Evolutionary conservation across 305 asterid genomes (phyloP), one percentile per base, ranked within the genome.

Genomic region (Lippia alba): DNA sequence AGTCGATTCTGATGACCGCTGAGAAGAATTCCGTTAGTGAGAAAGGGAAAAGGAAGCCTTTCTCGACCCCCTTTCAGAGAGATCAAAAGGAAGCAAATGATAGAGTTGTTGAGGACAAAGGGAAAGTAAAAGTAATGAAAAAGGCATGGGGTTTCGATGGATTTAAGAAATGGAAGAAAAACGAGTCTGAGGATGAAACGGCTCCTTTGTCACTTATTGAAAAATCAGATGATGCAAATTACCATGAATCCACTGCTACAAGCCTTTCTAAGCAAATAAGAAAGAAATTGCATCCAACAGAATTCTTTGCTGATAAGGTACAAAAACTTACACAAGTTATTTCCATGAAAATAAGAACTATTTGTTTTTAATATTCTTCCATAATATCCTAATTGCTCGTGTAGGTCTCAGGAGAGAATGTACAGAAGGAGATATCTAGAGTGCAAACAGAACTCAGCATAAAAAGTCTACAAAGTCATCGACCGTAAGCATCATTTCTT

Each of bases 111-210:
- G 30, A 24, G 1, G 30, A 73, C 17, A 79, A 79, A 61, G 80
- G 74, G 60, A 79, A 77, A 17, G 65, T 34, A 2, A 86, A 78
- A 56, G 48, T 70, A 4, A 83, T 69, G 56, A 89, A 86, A 76
- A 93, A 78, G 54, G 74, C 78, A 46, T 85, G 89, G 97, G 92
- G 93, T 8, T 87, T 89, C 72, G 91, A 88, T 71, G 94, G 94
- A 51, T 84, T 93, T 40, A 87, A 75, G 88, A 93, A 85, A 78
- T 93, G 96, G 98, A 93, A 79, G 86, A 93, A 82, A 72, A 82
- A 39, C 45, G 87, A 85, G 20, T 44, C 80, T 2, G 87, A 83
- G 50, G 91, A 93, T 14, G 97, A 91, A 85, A 89, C 83, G 8
- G 82, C 80, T 57, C 92, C 92, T 2, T 51, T 86, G 79, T 85